Evolutionary conservation across 2,329 filamentous ascomycete species (phyloP), one percentile per base, ranked within the genome.

Genomic region (Hansfordia pulvinata): DNA sequence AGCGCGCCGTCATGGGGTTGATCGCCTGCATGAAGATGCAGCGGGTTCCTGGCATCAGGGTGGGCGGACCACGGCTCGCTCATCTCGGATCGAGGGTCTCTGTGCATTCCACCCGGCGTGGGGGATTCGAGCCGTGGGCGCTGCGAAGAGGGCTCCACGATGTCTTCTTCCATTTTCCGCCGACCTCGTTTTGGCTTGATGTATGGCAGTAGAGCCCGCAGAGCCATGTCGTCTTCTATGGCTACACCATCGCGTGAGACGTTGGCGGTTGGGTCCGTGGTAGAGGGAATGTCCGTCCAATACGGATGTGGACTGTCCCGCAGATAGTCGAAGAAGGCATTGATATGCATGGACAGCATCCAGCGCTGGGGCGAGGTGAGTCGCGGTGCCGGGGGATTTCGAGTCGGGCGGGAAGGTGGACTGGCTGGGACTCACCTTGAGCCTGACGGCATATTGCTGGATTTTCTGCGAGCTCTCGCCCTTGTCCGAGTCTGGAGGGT

Each of bases 321-420:
- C 12, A 92, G 69, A 47, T 84, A 94, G 47, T 93, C 84, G 43
- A 93, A 94, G 49, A 94, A 94, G 8, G 84, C 81, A 59, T 93
- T 83, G 27, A 93, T 74, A 48, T 93, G 86, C 79, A 93, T 88
- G 5, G 85, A 86, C 47, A 84, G 83, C 82, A 94, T 90, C 86
- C 86, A 94, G 45, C 88, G 76, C 81, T 82, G 41, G 20, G 24
- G n/a, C 19, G 10, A 19, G 2, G 26, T 16, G 20, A 27, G 18
- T 20, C 17, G 5, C 10, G 19, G 9, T 19, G 27, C 5, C 23
- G 15, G 17, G 10, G n/a, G 14, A 25, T 25, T n/a, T 7, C 30
- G 10, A 25, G 16, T 28, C 15, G 16, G 25, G 16, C 18, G 26
- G 10, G 11, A 10, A 21, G 25, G 15, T 19, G 27, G n/a, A n/a